phyloP scores from a whole-genome alignment of 139 green algal genomes.

The Volvox africanus region DNA sequence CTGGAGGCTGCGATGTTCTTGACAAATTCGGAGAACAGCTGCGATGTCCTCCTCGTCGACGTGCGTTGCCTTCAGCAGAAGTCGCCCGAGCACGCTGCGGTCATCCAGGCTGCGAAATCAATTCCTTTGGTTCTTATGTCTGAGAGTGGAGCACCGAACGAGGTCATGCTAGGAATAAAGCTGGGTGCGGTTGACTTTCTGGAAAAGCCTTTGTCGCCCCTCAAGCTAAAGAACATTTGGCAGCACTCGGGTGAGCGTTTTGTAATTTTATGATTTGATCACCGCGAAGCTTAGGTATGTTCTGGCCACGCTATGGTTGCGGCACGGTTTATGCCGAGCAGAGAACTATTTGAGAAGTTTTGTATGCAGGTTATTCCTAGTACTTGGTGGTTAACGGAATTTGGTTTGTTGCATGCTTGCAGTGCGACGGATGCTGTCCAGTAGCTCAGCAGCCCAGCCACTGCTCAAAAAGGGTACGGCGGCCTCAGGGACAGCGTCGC shows the following conservation, averaged over 20 bases:
- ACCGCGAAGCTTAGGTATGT: too few species aligned
- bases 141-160: conserved; percentile 35
- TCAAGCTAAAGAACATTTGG: conserved; percentile 91
- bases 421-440: conserved; percentile 28
- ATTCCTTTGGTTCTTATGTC: conserved; percentile 51
- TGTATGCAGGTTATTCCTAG: too few species aligned
- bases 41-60: conserved; percentile 41
- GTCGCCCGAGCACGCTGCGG: conserved; percentile 16
- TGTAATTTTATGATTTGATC: too few species aligned
- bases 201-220: conserved; percentile 77
- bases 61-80: conserved; percentile 40
- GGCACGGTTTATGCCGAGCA: too few species aligned
- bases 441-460: background rate
- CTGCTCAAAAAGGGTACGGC: conserved; percentile 21
- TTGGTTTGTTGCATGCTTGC: background rate
- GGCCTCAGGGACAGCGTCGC: conserved; percentile 20
- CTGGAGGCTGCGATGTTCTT: conserved; percentile 28
- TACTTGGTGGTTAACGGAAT: too few species aligned
- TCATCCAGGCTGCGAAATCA: conserved; percentile 40
- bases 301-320: too few species aligned
- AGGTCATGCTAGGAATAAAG: conserved; percentile 80
- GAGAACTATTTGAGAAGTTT: too few species aligned
- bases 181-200: conserved; percentile 86
- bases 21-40: background rate
- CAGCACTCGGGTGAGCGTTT: conserved; percentile 72